Percentiles rank a stretch among this genome's conserved stretches.
phyloP scores from a whole-genome alignment of 129 eudicot species.

The Smallanthus sonchifolius region DNA sequence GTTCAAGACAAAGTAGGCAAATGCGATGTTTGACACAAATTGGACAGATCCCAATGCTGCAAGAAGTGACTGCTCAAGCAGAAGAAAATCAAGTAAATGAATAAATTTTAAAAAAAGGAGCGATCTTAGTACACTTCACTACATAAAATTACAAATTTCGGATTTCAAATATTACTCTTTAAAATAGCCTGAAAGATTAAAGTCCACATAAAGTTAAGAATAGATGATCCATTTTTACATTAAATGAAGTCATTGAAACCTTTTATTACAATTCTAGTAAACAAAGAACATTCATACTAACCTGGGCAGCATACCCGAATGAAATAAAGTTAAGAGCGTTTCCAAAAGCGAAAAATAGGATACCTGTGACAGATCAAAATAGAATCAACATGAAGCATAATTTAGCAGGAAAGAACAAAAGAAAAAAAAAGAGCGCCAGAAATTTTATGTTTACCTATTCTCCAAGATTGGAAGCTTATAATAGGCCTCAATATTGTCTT shows the following conservation, averaged over 20 bases:
- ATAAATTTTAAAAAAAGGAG: no score
- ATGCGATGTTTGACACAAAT: constrained; percentile 89
- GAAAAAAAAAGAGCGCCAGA: neutral
- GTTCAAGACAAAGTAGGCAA: constrained; percentile 76
- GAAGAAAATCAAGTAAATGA: neutral
- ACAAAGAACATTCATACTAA: constrained; percentile 32
- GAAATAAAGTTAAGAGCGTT: constrained; percentile 91
- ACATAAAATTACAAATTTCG: neutral
- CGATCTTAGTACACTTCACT: neutral
- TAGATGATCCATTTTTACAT: neutral
- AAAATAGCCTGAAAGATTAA: neutral
- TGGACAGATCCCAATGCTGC: constrained; percentile 98
- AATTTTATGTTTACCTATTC: constrained; percentile 53
- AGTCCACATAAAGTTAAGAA: neutral
- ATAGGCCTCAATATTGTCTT: constrained; percentile 70
- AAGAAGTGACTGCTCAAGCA: constrained; percentile 79
- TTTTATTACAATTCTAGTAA: neutral
- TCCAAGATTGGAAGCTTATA: constrained; percentile 91
- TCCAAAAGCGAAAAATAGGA: constrained; percentile 82
- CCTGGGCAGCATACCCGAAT: constrained; percentile 99
- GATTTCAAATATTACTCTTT: no score
- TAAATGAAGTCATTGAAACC: neutral
- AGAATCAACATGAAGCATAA: neutral
- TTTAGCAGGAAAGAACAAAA: neutral
- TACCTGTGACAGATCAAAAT: constrained; percentile 42